Evolutionary conservation across 768 basidiomycete species (phyloP).

Genomic region (Serpula lacrymans): DNA sequence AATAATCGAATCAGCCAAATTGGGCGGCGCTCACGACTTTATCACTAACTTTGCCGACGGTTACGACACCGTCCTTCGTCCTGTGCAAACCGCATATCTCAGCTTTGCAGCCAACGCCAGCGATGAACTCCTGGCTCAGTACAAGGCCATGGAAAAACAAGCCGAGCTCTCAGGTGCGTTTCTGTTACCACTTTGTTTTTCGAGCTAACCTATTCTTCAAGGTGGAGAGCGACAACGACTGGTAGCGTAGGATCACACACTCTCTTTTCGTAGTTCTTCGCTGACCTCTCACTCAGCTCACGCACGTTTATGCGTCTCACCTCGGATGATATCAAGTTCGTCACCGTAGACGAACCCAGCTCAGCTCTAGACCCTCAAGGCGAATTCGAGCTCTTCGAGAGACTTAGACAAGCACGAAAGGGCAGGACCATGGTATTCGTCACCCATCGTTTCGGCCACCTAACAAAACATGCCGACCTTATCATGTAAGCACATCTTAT

Average conservation of each 20-base stretch:
- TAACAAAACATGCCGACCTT: slow-evolving; percentile 46
- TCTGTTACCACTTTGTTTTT: background rate
- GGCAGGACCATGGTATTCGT: slow-evolving; percentile 54
- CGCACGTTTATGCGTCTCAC: slow-evolving; percentile 24
- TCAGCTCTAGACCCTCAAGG: slow-evolving; percentile 49
- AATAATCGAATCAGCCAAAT: slow-evolving; percentile 17
- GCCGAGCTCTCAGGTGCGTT: slow-evolving; percentile 22
- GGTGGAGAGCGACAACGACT: slow-evolving; percentile 31
- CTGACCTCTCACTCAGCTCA: slow-evolving; percentile 2
- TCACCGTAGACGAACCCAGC: slow-evolving; percentile 51
- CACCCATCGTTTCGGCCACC: slow-evolving; percentile 51
- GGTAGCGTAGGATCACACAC: slow-evolving; percentile 21
- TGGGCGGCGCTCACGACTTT: slow-evolving; percentile 40
- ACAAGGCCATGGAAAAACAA: slow-evolving; percentile 16
- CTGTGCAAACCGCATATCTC: slow-evolving; percentile 22
- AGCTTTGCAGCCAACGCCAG: slow-evolving; percentile 20
- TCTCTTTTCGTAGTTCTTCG: background rate
- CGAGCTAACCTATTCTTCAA: slow-evolving; percentile 1
- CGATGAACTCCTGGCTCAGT: slow-evolving; percentile 10
- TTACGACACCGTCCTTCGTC: slow-evolving; percentile 38
- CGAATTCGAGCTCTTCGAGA: slow-evolving; percentile 43
- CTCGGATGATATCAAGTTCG: slow-evolving; percentile 34
- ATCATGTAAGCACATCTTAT: slow-evolving; percentile 41
- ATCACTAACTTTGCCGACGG: slow-evolving; percentile 34
- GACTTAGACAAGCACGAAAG: slow-evolving; percentile 31